phyloP scores from a whole-genome alignment of 352 stramenopile species.

The Globisporangium cystogenes region DNA sequence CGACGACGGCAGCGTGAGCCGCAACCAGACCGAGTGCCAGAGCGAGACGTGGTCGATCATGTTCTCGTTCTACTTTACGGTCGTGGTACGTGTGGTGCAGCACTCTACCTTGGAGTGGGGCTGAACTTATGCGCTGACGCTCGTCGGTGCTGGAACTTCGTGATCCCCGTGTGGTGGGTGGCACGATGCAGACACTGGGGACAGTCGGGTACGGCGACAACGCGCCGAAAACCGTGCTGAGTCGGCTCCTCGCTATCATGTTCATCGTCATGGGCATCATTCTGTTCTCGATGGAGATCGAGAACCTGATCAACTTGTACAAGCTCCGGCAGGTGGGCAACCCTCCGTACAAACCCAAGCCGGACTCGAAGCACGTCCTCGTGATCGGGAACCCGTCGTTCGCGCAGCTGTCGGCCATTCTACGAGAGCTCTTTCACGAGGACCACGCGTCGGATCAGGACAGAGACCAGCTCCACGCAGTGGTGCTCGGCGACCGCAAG shows the following conservation, averaged over 20 bases:
- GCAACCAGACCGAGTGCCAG: constrained; percentile 36
- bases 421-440: constrained; percentile 86
- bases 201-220: constrained; percentile 89
- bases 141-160: not conserved
- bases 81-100: constrained; percentile 47
- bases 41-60: constrained; percentile 83
- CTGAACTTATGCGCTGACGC: not conserved
- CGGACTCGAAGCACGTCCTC: constrained; percentile 63
- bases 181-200: constrained; percentile 55
- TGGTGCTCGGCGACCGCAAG: constrained; percentile 63
- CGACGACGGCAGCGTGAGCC: constrained; percentile 50
- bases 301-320: constrained; percentile 85
- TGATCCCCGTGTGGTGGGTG: not conserved
- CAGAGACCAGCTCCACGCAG: constrained; percentile 49
- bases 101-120: not conserved
- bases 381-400: constrained; percentile 85
- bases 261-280: constrained; percentile 88
- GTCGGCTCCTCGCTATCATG: constrained; percentile 77
- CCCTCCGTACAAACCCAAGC: constrained; percentile 63
- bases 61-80: constrained; percentile 87
- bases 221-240: constrained; percentile 74
- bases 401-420: constrained; percentile 70
- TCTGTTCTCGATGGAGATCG: constrained; percentile 86
- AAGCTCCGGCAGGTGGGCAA: constrained; percentile 78
- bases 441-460: constrained; percentile 54